Conservation (phyloP, 768 basidiomycete species). For the Pleurotus citrinopileatus region DNA sequence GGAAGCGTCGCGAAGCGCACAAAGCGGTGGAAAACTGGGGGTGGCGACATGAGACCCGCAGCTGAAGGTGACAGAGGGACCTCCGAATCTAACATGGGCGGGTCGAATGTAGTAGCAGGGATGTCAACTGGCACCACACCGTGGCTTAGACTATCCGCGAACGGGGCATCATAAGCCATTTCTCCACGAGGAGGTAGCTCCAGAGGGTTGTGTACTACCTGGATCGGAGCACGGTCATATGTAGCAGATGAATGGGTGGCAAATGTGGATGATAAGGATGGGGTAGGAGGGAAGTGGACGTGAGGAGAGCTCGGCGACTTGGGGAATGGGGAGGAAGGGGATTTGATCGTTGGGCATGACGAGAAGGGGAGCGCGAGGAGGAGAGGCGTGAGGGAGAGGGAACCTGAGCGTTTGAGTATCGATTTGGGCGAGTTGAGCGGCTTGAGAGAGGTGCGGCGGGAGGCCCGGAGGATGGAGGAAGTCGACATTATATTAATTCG, state of each 20-base stretch:
- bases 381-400: constrained; percentile 34
- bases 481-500: constrained; percentile 10
- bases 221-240: constrained; percentile 66
- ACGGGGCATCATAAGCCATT: constrained; percentile 36
- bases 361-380: constrained; percentile 22
- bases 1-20: constrained; percentile 7
- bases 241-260: constrained; percentile 54
- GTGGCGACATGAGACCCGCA: neutral
- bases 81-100: constrained; percentile 11
- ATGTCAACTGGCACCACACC: constrained; percentile 4
- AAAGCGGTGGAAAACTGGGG: constrained; percentile 1
- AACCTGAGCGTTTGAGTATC: constrained; percentile 38
- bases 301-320: constrained; percentile 42
- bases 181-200: constrained; percentile 55
- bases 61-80: neutral
- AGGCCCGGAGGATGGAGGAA: constrained; percentile 6
- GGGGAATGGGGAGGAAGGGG: constrained; percentile 27
- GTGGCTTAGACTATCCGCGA: constrained; percentile 7
- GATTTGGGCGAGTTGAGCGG: constrained; percentile 23
- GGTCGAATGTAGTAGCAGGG: constrained; percentile 1
- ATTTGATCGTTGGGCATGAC: constrained; percentile 17
- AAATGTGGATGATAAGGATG: constrained; percentile 49
- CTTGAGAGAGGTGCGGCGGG: constrained; percentile 8
- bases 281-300: constrained; percentile 61
- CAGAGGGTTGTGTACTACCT: constrained; percentile 54